Percentiles rank a stretch among this genome's conserved stretches.
Conservation (phyloP, 2,329 filamentous ascomycete species). For the Exophiala aquamarina region DNA sequence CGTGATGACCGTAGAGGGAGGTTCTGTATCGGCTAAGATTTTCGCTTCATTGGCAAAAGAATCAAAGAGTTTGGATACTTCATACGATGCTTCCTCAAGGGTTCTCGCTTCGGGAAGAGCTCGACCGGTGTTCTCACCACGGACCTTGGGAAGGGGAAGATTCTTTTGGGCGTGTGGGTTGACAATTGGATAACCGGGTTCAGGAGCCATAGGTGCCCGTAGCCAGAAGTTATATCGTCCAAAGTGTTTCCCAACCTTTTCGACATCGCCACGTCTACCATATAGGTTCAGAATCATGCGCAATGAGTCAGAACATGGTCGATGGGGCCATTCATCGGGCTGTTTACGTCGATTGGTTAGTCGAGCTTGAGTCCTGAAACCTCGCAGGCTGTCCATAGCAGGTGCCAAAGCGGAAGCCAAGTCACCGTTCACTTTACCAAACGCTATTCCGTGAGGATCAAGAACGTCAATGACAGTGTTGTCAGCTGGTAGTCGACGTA, state of each 20-base stretch:
- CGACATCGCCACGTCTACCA: constrained; percentile 66
- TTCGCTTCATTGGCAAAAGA: constrained; percentile 69
- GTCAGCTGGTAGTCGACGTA: constrained; percentile 15
- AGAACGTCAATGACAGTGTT: constrained; percentile 66
- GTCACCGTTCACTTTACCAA: constrained; percentile 72
- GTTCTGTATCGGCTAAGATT: constrained; percentile 71
- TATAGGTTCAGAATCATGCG: constrained; percentile 75
- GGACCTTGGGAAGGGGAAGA: constrained; percentile 40
- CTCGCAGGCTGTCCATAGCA: constrained; percentile 67
- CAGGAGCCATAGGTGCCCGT: constrained; percentile 63
- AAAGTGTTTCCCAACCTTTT: constrained; percentile 67
- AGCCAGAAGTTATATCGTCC: constrained; percentile 67
- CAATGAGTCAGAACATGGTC: constrained; percentile 60
- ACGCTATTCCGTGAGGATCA: constrained; percentile 69
- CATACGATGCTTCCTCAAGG: constrained; percentile 80
- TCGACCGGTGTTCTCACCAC: constrained; percentile 20
- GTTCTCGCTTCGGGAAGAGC: constrained; percentile 57
- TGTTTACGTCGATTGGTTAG: constrained; percentile 67
- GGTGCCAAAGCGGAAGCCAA: constrained; percentile 68
- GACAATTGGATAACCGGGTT: constrained; percentile 67
- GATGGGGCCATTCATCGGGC: constrained; percentile 64
- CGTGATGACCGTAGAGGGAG: constrained; percentile 56
- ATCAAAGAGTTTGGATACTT: constrained; percentile 86
- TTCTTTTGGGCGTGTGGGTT: constrained; percentile 69
- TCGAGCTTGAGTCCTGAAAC: constrained; percentile 70